Conservation (phyloP, 192 early-diverging fungal genomes). For the Coemansia sp. region DNA sequence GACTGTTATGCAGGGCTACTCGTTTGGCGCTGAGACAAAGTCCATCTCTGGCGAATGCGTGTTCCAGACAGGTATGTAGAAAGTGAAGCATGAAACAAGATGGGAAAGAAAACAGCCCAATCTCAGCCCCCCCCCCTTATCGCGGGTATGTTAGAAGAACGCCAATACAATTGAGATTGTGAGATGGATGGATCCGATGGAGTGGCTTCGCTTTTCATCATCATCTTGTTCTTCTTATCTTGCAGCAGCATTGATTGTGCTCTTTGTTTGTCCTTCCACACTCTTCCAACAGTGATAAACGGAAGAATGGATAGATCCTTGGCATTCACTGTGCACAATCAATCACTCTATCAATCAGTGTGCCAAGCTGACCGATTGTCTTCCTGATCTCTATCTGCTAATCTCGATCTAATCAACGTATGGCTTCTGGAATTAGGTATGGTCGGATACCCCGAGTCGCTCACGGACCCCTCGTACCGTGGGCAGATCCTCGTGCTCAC, state of each 20-base stretch:
- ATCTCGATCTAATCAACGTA: background rate
- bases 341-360: no score
- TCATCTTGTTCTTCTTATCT: no score
- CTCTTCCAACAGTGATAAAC: no score
- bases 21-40: slow-evolving; percentile 88
- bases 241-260: no score
- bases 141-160: background rate
- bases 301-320: no score
- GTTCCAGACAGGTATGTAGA: slow-evolving; percentile 90
- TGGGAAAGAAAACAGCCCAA: slow-evolving; percentile 3
- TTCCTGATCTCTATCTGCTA: no score
- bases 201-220: no score
- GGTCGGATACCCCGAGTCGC: slow-evolving; percentile 98
- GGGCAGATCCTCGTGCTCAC: slow-evolving; percentile 98
- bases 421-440: slow-evolving; percentile 58
- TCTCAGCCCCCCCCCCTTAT: background rate
- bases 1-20: slow-evolving; percentile 79
- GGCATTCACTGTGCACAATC: no score
- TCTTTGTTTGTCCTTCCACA: no score
- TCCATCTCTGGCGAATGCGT: slow-evolving; percentile 95
- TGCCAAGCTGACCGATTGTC: no score
- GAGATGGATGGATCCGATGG: background rate
- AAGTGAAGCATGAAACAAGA: background rate
- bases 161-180: background rate
- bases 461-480: slow-evolving; percentile 97